Evolutionary conservation across 1,284 basidiomycete species (phyloP).

Genomic region (Cryptococcus sp.): DNA sequence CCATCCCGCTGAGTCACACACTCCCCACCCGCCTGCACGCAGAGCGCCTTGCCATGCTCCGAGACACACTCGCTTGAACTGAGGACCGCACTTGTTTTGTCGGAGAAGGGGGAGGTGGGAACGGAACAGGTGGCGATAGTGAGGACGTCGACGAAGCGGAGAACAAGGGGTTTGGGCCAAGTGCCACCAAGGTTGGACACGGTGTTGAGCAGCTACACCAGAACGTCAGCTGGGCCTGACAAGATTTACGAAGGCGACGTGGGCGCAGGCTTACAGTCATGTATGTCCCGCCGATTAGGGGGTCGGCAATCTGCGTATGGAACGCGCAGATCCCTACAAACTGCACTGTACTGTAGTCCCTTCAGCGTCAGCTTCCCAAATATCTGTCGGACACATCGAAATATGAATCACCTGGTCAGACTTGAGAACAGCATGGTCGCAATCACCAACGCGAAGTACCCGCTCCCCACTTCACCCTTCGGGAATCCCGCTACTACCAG

Average conservation of each 20-base stretch:
- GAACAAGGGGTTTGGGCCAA: constrained; percentile 72
- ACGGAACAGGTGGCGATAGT: constrained; percentile 77
- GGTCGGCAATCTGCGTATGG: constrained; percentile 95
- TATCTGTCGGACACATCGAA: background rate
- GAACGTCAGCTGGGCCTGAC: background rate
- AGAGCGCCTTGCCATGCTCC: constrained; percentile 78
- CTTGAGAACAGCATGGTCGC: constrained; percentile 78
- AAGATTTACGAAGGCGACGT: too few relatives aligned
- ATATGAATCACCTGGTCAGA: constrained; percentile 68
- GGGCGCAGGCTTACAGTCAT: constrained; percentile 76
- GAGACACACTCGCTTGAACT: constrained; percentile 71
- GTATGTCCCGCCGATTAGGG: constrained; percentile 94
- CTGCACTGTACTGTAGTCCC: constrained; percentile 89
- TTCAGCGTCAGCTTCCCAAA: background rate
- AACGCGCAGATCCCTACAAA: constrained; percentile 98
- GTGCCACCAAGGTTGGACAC: constrained; percentile 97
- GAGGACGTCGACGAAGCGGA: constrained; percentile 75
- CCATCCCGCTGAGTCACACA: constrained; percentile 86
- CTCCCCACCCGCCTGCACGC: constrained; percentile 68
- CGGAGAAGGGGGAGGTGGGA: constrained; percentile 33
- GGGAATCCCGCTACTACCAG: constrained; percentile 84
- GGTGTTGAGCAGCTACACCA: constrained; percentile 77
- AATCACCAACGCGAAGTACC: constrained; percentile 77
- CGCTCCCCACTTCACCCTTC: constrained; percentile 31
- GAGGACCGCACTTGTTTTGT: constrained; percentile 50